A percentile compares a stretch with the other conserved stretches of the same genome.
phyloP scores from a whole-genome alignment of 108 stramenopile species.

The Nannochloropsis gaditana region DNA sequence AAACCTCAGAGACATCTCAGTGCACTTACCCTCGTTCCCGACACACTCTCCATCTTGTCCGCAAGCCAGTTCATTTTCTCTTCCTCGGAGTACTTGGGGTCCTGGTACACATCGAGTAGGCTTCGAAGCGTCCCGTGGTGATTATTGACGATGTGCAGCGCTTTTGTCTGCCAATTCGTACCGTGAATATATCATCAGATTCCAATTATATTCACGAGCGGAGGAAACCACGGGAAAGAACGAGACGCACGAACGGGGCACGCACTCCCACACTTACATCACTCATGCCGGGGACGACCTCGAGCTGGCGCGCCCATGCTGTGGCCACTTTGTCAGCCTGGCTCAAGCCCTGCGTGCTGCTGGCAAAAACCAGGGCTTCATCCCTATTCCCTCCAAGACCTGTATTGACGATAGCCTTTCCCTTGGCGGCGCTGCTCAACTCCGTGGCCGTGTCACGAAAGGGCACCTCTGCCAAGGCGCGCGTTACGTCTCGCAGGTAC shows the following conservation, averaged over 20 bases:
- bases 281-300: constrained; percentile 12
- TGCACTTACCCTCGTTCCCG: too few species aligned
- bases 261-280: not conserved
- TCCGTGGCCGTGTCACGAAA: not conserved
- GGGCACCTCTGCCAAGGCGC: not conserved
- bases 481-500: not conserved
- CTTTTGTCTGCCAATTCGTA: not conserved
- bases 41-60: not conserved
- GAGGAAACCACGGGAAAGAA: too few species aligned
- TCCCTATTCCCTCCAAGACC: not conserved
- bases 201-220: too few species aligned
- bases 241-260: too few species aligned
- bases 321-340: not conserved
- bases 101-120: constrained; percentile 1
- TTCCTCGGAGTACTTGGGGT: not conserved
- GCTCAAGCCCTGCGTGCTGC: not conserved
- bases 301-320: not conserved
- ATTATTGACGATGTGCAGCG: not conserved
- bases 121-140: not conserved
- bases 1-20: too few species aligned
- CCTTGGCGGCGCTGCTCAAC: not conserved
- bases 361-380: not conserved
- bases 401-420: not conserved
- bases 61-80: not conserved
- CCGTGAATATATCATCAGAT: too few species aligned